Percentiles rank a stretch among this genome's conserved stretches.
Conservation (phyloP, 345 rosid genomes). For the Nasturtium officinale region DNA sequence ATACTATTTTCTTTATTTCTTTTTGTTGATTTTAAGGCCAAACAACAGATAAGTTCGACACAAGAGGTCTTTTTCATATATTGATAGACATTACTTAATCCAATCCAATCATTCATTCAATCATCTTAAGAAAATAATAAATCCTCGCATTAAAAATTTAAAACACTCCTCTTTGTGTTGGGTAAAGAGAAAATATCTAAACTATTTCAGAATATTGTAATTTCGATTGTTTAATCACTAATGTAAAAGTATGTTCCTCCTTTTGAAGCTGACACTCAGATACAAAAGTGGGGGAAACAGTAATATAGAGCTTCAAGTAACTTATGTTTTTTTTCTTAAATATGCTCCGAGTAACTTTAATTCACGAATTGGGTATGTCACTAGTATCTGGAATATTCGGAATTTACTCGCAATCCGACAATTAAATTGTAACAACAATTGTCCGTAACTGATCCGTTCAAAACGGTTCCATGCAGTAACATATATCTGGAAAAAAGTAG, state of each 20-base stretch:
- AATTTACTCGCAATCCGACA: slow-evolving; percentile 10
- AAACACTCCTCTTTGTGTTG: background rate
- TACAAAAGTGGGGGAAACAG: background rate
- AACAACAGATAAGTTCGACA: slow-evolving; percentile 22
- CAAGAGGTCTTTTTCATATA: background rate
- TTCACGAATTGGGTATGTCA: background rate
- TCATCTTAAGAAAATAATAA: background rate
- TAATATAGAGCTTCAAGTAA: background rate
- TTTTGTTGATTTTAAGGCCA: background rate
- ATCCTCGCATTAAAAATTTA: background rate
- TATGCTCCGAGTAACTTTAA: background rate
- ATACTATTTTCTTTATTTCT: background rate
- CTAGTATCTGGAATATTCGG: background rate
- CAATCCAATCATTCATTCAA: slow-evolving; percentile 10
- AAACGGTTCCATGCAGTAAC: slow-evolving; percentile 2
- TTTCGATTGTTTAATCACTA: background rate
- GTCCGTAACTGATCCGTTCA: slow-evolving; percentile 1
- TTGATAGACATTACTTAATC: background rate
- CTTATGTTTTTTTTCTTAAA: background rate
- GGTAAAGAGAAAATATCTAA: background rate
- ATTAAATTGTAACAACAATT: background rate
- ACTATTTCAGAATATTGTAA: background rate
- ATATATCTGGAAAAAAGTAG: background rate
- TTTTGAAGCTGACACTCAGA: background rate
- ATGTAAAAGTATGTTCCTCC: background rate